Evolutionary conservation across 257 asterid genomes (phyloP).

Genomic region (Fraxinus quadrangulata): DNA sequence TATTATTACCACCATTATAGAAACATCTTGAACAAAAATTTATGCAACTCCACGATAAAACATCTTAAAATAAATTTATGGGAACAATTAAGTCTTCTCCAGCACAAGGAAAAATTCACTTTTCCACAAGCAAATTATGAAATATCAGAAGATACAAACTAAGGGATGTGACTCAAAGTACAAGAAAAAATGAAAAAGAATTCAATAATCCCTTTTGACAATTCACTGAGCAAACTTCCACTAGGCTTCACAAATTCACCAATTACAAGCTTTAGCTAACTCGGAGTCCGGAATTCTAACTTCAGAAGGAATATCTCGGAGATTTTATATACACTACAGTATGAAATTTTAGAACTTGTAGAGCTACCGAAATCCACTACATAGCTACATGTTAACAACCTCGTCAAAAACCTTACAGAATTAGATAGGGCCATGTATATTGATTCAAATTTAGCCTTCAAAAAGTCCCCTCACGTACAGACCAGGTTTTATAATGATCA

Average conservation of each 20-base stretch:
- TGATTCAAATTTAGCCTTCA: not conserved
- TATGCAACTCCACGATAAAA: not conserved
- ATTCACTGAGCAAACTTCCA: not conserved
- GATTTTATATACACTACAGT: too few species aligned
- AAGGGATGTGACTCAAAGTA: not conserved
- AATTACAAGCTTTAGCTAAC: not conserved
- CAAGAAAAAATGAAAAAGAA: not conserved
- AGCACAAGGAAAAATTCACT: not conserved
- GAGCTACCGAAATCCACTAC: not conserved
- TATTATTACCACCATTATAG: not conserved
- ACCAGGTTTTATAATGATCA: not conserved
- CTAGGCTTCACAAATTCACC: not conserved
- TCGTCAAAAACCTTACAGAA: not conserved
- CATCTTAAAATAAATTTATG: not conserved
- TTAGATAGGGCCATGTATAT: not conserved
- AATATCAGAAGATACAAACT: not conserved
- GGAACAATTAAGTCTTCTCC: not conserved
- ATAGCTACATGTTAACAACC: not conserved
- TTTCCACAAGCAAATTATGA: not conserved
- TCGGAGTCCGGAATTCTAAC: too few species aligned
- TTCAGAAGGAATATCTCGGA: not conserved
- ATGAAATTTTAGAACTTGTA: not conserved
- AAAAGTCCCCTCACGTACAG: not conserved
- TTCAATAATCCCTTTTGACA: not conserved
- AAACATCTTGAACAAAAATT: not conserved